Evolutionary conservation across 768 basidiomycete genomes (phyloP), one percentile per base, ranked within the genome.

Genomic region (Aureoboletus auriporus): DNA sequence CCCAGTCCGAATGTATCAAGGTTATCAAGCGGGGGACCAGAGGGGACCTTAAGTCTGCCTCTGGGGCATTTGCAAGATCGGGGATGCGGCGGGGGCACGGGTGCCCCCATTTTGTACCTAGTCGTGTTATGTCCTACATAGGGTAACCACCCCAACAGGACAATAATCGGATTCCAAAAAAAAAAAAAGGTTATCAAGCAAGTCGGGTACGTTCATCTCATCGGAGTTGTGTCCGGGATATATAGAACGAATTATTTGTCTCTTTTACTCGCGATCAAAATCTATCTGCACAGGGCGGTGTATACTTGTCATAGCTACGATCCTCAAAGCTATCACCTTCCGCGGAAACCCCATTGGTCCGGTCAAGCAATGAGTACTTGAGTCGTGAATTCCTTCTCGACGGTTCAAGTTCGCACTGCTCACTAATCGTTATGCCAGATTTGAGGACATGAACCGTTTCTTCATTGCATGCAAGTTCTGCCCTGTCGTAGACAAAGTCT

Each of bases 331-430:
- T 2, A 64, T 76, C 31, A 61, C 56, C 16, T 50, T 82, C 34
- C 75, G 77, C 6, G 81, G 82, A 4, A 72, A 83, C 26, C 69
- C 75, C 30, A 70, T 82, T 45, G 82, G 82, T 29, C 77, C 78
- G 10, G 72, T 80, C n/a, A 66, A 72, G n/a, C 79, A 81, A 77
- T 80, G 56, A 38, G 77, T 49, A 38, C 8, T 12, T 6, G 12
- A 12, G 9, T 31, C n/a, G n/a, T n/a, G n/a, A n/a, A n/a, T n/a
- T n/a, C n/a, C n/a, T n/a, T n/a, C n/a, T n/a, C n/a, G 12, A 1
- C 8, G 8, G 10, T 45, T 13, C 20, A 20, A 28, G 37, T 26
- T 39, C 4, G 8, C 28, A 33, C 8, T 20, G 27, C 39, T 39
- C 29, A 51, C 38, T 3, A 27, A 10, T 4, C 52, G n/a, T n/a